Percentiles rank a stretch among this genome's conserved stretches.
These are phyloP conservation scores for Euphorbia tirucalli DNA, from an alignment of 345 rosid genomes.

Conservation along the genomic window DNA sequence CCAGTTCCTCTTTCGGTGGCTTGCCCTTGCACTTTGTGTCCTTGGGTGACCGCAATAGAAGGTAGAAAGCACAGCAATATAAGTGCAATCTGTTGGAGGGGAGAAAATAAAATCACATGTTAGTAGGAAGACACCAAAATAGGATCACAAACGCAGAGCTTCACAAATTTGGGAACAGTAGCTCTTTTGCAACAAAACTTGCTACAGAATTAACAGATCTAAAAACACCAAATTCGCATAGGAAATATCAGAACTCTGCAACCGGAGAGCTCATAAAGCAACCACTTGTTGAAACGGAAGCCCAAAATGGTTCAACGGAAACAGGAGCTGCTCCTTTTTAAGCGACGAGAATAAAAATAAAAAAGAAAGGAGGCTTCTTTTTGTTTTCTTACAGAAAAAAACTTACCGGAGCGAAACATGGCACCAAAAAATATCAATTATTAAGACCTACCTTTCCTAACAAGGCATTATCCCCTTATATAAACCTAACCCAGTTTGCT, in stretches of 20 bases:
- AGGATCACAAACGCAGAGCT: conserved; percentile 7
- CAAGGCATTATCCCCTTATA: not conserved
- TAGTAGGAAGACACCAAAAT: not conserved
- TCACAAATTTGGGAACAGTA: not conserved
- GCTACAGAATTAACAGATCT: conserved; percentile 19
- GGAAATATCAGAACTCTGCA: conserved; percentile 13
- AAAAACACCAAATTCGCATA: conserved; percentile 10
- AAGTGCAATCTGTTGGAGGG: conserved; percentile 56
- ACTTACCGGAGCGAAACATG: conserved; percentile 12
- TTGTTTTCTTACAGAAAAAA: not conserved
- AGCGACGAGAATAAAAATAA: not conserved
- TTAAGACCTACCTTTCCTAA: not conserved
- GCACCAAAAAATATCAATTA: not conserved
- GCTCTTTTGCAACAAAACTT: too few relatives aligned
- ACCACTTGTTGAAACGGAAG: not conserved
- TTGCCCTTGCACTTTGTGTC: conserved; percentile 33
- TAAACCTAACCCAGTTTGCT: conserved; percentile 1
- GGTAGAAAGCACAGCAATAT: conserved; percentile 48
- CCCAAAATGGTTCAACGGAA: not conserved
- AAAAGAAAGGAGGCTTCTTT: not conserved
- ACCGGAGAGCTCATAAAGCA: not conserved
- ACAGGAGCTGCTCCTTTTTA: not conserved
- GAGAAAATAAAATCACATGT: not conserved
- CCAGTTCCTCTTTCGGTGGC: conserved; percentile 43
- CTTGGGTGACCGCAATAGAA: conserved; percentile 38